These are phyloP conservation scores for Aureoboletus auriporus DNA, from an alignment of 768 basidiomycete genomes.

Conservation along the genomic window DNA sequence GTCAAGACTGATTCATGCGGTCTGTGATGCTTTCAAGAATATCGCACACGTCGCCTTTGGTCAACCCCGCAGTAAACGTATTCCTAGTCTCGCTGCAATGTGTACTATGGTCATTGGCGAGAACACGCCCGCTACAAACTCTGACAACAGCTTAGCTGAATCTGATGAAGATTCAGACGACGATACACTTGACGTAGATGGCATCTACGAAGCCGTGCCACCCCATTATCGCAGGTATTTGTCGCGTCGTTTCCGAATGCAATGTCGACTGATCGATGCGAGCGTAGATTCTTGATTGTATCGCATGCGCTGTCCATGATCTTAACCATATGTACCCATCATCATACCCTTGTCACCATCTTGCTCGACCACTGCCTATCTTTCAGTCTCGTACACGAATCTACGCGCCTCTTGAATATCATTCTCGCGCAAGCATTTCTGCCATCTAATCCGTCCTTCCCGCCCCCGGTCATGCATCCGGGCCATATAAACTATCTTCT, in stretches of 20 bases:
- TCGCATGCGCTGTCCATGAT: slow-evolving; percentile 52
- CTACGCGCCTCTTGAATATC: slow-evolving; percentile 37
- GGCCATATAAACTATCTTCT: slow-evolving; percentile 45
- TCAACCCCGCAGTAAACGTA: slow-evolving; percentile 10
- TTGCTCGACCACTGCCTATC: slow-evolving; percentile 50
- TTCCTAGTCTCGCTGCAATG: slow-evolving; percentile 41
- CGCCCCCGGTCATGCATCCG: slow-evolving; percentile 38
- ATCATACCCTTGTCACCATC: slow-evolving; percentile 45
- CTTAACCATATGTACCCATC: slow-evolving; percentile 40
- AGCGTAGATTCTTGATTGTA: slow-evolving; percentile 42
- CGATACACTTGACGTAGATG: slow-evolving; percentile 27
- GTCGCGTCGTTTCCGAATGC: slow-evolving; percentile 6
- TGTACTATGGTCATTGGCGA: slow-evolving; percentile 48
- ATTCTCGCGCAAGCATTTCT: slow-evolving; percentile 39
- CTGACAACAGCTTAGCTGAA: slow-evolving; percentile 9
- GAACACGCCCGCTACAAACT: slow-evolving; percentile 31
- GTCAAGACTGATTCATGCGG: slow-evolving; percentile 46
- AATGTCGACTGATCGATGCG: slow-evolving; percentile 2
- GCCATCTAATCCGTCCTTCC: slow-evolving; percentile 18
- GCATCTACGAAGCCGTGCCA: slow-evolving; percentile 52
- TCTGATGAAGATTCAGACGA: slow-evolving; percentile 23
- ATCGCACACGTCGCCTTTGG: slow-evolving; percentile 38
- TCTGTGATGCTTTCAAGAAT: slow-evolving; percentile 55
- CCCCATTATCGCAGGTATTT: slow-evolving; percentile 47
- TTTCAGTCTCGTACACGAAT: slow-evolving; percentile 41